Conservation (phyloP, 805 yeast species). For the Ogataea glucozyma region DNA sequence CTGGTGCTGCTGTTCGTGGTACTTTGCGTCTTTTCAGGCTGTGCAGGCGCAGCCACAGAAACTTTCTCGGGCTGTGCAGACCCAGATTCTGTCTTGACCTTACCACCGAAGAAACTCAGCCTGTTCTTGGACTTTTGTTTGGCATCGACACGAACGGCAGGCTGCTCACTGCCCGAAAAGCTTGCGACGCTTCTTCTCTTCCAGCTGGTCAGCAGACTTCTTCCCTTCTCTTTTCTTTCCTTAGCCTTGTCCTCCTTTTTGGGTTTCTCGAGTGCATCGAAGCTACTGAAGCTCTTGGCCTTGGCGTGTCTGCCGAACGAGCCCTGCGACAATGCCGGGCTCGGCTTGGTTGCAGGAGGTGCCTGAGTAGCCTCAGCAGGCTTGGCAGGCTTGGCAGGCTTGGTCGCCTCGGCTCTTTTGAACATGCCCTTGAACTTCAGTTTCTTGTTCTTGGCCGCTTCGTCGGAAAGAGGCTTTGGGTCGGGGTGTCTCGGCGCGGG, state of each 20-base stretch:
- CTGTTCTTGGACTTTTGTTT: constrained; percentile 9
- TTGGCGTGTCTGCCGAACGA: constrained; percentile 16
- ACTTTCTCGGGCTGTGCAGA: too few relatives aligned
- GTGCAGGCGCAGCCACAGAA: not conserved
- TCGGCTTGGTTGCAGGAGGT: constrained; percentile 8
- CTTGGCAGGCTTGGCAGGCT: not conserved
- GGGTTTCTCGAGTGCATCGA: constrained; percentile 9
- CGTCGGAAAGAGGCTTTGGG: not conserved
- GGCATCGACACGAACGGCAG: not conserved
- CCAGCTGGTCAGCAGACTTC: constrained; percentile 34
- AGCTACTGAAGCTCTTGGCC: constrained; percentile 24
- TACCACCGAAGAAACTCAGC: constrained; percentile 19
- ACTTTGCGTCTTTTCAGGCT: not conserved
- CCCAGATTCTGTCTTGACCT: constrained; percentile 18
- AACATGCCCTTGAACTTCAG: constrained; percentile 34
- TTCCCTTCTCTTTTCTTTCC: constrained; percentile 30
- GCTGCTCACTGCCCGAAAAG: constrained; percentile 18
- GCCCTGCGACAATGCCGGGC: constrained; percentile 20
- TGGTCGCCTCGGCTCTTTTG: constrained; percentile 16
- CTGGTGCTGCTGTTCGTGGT: not conserved
- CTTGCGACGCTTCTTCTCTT: constrained; percentile 31
- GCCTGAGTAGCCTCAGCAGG: not conserved
- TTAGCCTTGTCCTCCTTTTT: constrained; percentile 15
- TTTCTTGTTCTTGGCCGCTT: constrained; percentile 15
- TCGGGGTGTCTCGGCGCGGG: too few relatives aligned